Base-by-base conservation (phyloP, 2,329 filamentous ascomycete genomes). In the Penicillium sp. region DNA sequence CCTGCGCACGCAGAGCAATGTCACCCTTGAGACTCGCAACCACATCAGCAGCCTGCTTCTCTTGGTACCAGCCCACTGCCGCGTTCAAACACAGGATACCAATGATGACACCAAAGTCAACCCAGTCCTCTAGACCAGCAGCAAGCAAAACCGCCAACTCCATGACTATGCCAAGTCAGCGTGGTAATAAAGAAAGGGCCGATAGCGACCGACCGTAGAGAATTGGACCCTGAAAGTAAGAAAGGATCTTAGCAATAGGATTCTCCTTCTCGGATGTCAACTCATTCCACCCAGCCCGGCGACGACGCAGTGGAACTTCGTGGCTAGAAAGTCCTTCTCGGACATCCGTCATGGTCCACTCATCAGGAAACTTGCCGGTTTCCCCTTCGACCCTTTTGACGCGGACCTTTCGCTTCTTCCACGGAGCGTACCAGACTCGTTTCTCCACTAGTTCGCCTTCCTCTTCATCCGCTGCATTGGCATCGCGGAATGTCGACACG, bases 11-110 rank as follows among this genome's bases (percentile, higher is more conserved):
- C 84, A 91, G 86, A 66, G 89, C 89, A 70, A 91, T 91, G 68
- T 91, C 89, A 74, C 89, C 89, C 78, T 90, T 91, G 55, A 91
- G 80, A 66, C 82, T 86, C 27, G 88, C 88, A 67, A 90, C 88
- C 63, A 90, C 87, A 77, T 91, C 89, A 59, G 88, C 88, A 64
- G 89, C 89, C 75, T 90, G 88, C 78, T 91, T 91, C 76, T 91
- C 89, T 73, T 91, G 89, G 73, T 91, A 91, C 85, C 88, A 91
- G 77, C 89, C 89, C 70, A 91, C 89, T 62, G 86, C 77, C 58
- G 89, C 89, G 76, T 91, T 91, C 61, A 91, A 83, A 70, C 87
- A 74, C 54, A 91, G 77, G 72, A 91, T 91, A 77, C 84, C 89
- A 67, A 89, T 85, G 72, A 91, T 91, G 72, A 91, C 87, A 81